Evolutionary conservation across 768 basidiomycete genomes (phyloP), one percentile per base, ranked within the genome.

Genomic region (Termitomyces eurrhizus): DNA sequence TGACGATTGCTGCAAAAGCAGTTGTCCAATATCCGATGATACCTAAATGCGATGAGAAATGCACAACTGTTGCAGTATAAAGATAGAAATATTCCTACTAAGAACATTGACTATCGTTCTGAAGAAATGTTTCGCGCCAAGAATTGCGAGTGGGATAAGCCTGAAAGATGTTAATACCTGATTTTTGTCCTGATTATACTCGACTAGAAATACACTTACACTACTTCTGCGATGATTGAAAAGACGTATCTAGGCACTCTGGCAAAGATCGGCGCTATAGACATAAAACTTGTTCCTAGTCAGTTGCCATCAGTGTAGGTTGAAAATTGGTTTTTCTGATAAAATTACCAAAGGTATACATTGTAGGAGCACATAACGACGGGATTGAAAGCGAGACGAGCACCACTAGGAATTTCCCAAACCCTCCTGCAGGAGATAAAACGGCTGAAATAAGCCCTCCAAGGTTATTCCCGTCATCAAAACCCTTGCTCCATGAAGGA

Each of bases 311-410:
- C 39, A 41, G 39, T 13, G 3, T 4, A 26, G 6, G 4, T 9
- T 36, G 18, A 5, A 45, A 24, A 6, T 26, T 7, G 26, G 29
- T 0, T 18, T n/a, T 36, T 24, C 2, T 14, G 13, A 42, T 16
- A 12, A 9, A 44, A 69, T 65, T 52, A 78, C 86, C 83, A 64
- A 87, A 86, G 5, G 86, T 88, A 69, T 94, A 94, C 69, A 93
- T 86, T 4, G 88, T 89, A 2, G 87, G 85, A 1, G 89, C 88
- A 62, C 85, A 87, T 65, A 91, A 89, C 4, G 83, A 87, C 1
- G 86, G 83, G 13, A 92, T 85, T 60, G 86, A 87, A 35, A 95
- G 73, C n/a, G 87, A 84, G 63, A 93, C 78, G 57, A 94, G 68
- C 32, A 89, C 88, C 0, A 87, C 77, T 49, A 92, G 75, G 72